Conservation (phyloP, 345 rosid genomes). For the Gossypium mustelinum region DNA sequence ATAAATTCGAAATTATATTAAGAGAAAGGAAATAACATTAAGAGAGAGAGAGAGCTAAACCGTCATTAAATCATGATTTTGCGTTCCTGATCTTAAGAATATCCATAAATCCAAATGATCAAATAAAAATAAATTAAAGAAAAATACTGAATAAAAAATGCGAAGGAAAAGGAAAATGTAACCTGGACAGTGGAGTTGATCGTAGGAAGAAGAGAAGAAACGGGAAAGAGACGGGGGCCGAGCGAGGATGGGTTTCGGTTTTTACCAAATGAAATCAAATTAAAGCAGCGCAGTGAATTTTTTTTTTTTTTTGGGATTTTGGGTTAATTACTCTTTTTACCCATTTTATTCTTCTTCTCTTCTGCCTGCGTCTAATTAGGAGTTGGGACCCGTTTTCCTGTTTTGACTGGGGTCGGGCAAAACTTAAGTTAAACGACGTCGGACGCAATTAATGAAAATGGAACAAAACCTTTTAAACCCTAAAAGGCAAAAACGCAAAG, state of each 20-base stretch:
- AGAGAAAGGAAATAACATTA: not conserved
- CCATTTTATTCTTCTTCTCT: not conserved
- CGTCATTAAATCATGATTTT: not conserved
- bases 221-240: not conserved
- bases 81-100: not conserved
- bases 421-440: not conserved
- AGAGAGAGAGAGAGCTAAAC: not conserved
- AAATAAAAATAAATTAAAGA: not conserved
- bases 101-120: not conserved
- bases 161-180: not conserved
- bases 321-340: not conserved
- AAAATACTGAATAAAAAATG: not conserved
- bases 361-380: not conserved
- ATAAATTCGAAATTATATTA: not conserved
- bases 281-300: not conserved
- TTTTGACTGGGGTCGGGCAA: not conserved
- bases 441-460: conserved; percentile 9
- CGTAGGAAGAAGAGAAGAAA: not conserved
- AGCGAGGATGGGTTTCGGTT: not conserved
- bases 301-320: not conserved
- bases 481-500: not conserved
- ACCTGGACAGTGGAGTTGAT: not conserved
- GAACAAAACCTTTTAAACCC: conserved; percentile 7
- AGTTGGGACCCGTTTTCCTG: not conserved
- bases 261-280: not conserved